Evolutionary conservation across 495 filamentous ascomycete genomes (phyloP), one percentile per base, ranked within the genome.

Genomic region (Daldinia decipiens): DNA sequence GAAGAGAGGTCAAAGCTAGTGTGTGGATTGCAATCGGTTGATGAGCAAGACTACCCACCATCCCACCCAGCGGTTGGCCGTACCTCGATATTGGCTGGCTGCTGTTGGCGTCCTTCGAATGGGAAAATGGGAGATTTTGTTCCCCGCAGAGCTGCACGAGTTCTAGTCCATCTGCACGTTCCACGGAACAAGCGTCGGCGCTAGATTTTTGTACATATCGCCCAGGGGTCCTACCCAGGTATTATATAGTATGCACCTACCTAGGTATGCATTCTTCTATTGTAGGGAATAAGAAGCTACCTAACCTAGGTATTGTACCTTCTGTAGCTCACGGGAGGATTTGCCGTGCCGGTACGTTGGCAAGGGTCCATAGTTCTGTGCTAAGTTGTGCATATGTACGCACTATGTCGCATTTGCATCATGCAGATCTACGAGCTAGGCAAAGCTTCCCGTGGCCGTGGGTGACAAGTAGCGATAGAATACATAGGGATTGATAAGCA

Each of bases 21-120:
- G 34, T 36, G 64, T 68, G 70, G 70, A 63, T 70, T 69, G 56
- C 47, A 58, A 53, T 72, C 71, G 71, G 74, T 76, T 73, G 76
- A 70, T 64, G 70, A 58, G 66, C 50, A 65, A 55, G 71, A 21
- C 24, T 26, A 72, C 62, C 71, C 21, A n/a, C n/a, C n/a, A n/a
- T n/a, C n/a, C n/a, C n/a, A 72, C 61, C 71, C 81, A 82, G 82
- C 82, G 80, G 82, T 70, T 80, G 81, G 68, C 71, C 74, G 77
- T 76, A 65, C 76, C 78, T 82, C 76, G 80, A 83, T 84, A 84
- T 84, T 83, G 82, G 82, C 75, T 76, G 34, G 34, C 12, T 13
- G 11, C 12, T 13, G 34, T 3, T 36, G 11, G 34, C 34, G 78
- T 65, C 57, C 61, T 65, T 34, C 50, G 34, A 45, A n/a, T 51